Conservation (phyloP, 768 basidiomycete genomes). For the Mycena haematopus region DNA sequence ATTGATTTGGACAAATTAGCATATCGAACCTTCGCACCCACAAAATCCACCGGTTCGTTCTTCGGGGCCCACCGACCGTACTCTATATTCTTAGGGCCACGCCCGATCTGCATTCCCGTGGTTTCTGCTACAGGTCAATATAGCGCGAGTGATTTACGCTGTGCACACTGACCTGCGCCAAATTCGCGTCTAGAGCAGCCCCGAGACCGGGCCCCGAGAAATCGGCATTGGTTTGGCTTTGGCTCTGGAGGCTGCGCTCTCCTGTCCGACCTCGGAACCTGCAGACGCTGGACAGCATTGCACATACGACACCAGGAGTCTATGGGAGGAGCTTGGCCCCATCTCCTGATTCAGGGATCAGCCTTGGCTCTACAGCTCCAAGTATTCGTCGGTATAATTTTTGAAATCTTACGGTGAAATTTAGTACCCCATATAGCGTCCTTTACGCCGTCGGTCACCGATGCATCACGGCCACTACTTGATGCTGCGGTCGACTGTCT, state of each 20-base stretch:
- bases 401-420: background rate
- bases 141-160: background rate
- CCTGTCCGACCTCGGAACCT: background rate
- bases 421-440: background rate
- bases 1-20: background rate
- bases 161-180: background rate
- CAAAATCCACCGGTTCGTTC: background rate
- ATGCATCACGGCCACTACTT: background rate
- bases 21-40: background rate
- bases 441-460: background rate
- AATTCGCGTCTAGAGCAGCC: background rate
- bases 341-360: background rate
- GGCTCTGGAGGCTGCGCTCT: background rate
- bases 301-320: background rate
- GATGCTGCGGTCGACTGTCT: background rate
- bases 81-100: background rate
- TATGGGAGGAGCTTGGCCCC: background rate
- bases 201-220: background rate
- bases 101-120: background rate
- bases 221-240: conserved; percentile 3
- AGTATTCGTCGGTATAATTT: background rate
- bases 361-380: background rate
- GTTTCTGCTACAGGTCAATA: background rate
- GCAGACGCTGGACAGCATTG: background rate
- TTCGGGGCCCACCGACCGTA: background rate